Percentiles rank a stretch among this genome's conserved stretches.
These are phyloP conservation scores for Cercophora samala DNA, from an alignment of 495 filamentous ascomycete species.

Conservation along the genomic window DNA sequence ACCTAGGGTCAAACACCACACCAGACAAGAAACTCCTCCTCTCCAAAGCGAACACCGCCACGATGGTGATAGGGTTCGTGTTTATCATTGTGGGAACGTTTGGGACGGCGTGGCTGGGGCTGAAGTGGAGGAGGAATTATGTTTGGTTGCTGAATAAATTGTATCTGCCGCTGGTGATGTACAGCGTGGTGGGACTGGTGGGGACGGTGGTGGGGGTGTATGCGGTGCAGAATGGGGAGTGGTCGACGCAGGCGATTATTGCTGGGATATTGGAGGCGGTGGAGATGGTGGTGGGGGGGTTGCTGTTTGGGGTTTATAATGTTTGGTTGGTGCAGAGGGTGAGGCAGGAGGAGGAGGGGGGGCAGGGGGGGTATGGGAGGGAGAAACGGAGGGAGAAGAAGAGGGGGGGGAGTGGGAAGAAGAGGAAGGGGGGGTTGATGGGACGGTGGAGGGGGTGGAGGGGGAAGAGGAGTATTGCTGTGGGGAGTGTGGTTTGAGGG, in stretches of 20 bases:
- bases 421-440: constrained; percentile 7
- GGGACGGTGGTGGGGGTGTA: constrained; percentile 51
- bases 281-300: constrained; percentile 21
- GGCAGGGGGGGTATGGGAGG: background rate
- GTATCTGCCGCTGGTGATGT: constrained; percentile 43
- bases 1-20: constrained; percentile 16
- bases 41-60: constrained; percentile 16
- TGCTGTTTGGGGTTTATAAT: constrained; percentile 39
- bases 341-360: constrained; percentile 25
- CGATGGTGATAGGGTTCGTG: constrained; percentile 28
- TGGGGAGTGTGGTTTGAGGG: constrained; percentile 25
- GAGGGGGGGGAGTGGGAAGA: background rate
- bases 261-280: constrained; percentile 33
- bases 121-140: constrained; percentile 38
- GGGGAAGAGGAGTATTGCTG: constrained; percentile 15
- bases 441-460: background rate
- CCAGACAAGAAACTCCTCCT: constrained; percentile 16
- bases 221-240: constrained; percentile 42
- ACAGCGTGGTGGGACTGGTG: constrained; percentile 47
- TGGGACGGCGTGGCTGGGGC: constrained; percentile 24
- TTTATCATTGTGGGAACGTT: constrained; percentile 29
- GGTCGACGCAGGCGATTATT: constrained; percentile 45
- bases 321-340: constrained; percentile 32
- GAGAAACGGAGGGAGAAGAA: constrained; percentile 1
- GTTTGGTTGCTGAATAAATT: constrained; percentile 46